Percentiles rank a stretch among this genome's conserved stretches.
These are phyloP conservation scores for Leccinum cinnamomeum DNA, from an alignment of 1,284 basidiomycete genomes.

Conservation along the genomic window DNA sequence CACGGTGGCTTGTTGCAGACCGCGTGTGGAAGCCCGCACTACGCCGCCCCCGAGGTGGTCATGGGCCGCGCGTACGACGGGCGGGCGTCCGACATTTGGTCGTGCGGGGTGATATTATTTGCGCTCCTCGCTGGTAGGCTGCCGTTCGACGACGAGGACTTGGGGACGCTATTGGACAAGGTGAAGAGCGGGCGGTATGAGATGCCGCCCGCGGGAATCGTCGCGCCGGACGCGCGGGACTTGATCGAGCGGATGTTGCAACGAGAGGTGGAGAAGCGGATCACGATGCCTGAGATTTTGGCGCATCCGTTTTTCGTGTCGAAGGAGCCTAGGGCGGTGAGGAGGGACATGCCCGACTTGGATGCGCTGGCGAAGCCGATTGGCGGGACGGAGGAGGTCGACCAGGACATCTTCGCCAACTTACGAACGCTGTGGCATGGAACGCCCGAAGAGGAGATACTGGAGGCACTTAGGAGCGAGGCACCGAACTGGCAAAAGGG, in stretches of 20 bases:
- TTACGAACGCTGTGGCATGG: constrained; percentile 89
- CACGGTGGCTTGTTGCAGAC: constrained; percentile 74
- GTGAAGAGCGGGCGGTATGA: constrained; percentile 82
- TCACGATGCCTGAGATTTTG: constrained; percentile 88
- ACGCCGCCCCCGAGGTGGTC: constrained; percentile 96
- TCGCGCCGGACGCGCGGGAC: constrained; percentile 78
- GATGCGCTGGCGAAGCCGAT: constrained; percentile 71
- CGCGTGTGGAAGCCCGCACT: constrained; percentile 95
- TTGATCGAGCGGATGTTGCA: constrained; percentile 88
- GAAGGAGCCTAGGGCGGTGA: constrained; percentile 50
- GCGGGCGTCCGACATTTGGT: constrained; percentile 93
- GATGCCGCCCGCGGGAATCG: constrained; percentile 68
- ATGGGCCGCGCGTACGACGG: constrained; percentile 88
- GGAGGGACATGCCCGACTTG: constrained; percentile 61
- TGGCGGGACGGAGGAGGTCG: constrained; percentile 63
- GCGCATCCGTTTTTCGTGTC: constrained; percentile 88
- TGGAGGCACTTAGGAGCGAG: constrained; percentile 59
- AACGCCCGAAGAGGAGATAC: constrained; percentile 69
- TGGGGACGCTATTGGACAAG: constrained; percentile 76
- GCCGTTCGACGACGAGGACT: constrained; percentile 91
- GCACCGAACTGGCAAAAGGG: constrained; percentile 91
- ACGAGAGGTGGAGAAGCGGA: constrained; percentile 79
- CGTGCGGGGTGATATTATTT: constrained; percentile 95
- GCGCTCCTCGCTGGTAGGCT: constrained; percentile 88
- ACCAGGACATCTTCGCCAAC: constrained; percentile 89